These are phyloP conservation scores for Xylariaceae sp. DNA, from an alignment of 2,329 filamentous ascomycete species.

Conservation along the genomic window DNA sequence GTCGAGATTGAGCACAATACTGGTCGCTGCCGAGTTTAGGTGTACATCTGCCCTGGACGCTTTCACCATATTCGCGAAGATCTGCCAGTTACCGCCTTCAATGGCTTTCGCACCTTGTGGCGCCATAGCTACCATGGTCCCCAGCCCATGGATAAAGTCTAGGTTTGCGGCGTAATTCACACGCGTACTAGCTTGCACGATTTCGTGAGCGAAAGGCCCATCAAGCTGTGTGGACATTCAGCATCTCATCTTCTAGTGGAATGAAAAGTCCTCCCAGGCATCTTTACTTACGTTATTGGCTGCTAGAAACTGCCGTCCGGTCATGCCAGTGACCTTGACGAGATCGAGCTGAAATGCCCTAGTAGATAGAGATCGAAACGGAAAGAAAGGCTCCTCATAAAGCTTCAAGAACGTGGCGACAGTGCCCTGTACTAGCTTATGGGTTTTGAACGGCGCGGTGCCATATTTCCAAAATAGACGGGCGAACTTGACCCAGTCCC, in stretches of 20 bases:
- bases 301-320: slow-evolving; percentile 75
- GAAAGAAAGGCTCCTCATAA: slow-evolving; percentile 83
- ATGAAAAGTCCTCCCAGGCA: background rate
- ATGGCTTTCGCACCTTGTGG: slow-evolving; percentile 83
- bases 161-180: slow-evolving; percentile 96
- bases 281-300: slow-evolving; percentile 60
- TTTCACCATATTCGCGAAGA: slow-evolving; percentile 83
- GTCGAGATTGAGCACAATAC: slow-evolving; percentile 12
- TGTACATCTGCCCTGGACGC: slow-evolving; percentile 65
- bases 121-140: slow-evolving; percentile 88
- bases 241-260: background rate
- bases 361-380: slow-evolving; percentile 78
- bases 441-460: slow-evolving; percentile 74
- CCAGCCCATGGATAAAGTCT: slow-evolving; percentile 83
- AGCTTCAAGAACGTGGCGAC: slow-evolving; percentile 78
- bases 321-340: slow-evolving; percentile 68
- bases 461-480: slow-evolving; percentile 90
- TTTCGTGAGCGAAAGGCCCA: slow-evolving; percentile 73
- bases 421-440: slow-evolving; percentile 73
- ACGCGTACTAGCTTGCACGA: slow-evolving; percentile 88
- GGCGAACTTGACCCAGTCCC: slow-evolving; percentile 79
- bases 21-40: slow-evolving; percentile 71
- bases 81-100: slow-evolving; percentile 89
- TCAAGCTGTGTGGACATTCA: slow-evolving; percentile 57
- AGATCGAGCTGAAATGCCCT: slow-evolving; percentile 73